A percentile compares a stretch with the other conserved stretches of the same genome.
Conservation (phyloP, 179 eudicot species). For the Patellifolia procumbens region DNA sequence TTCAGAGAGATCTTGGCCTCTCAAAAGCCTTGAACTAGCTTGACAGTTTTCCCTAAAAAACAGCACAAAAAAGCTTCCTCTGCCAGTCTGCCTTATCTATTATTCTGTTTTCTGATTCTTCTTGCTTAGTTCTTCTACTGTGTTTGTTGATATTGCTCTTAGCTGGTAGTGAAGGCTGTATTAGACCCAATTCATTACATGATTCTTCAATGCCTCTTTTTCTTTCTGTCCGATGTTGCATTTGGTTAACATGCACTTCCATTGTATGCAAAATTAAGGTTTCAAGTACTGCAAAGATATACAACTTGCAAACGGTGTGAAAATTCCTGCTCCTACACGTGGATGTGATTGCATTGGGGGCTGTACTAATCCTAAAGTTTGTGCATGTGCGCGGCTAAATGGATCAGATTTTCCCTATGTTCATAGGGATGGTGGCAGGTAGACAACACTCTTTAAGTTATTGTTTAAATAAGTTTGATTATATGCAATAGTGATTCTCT, state of each 20-base stretch:
- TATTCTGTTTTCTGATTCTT: no score
- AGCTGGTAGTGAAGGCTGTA: no score
- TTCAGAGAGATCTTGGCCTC: no score
- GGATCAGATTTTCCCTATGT: conserved; percentile 87
- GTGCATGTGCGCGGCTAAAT: conserved; percentile 79
- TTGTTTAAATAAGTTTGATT: background rate
- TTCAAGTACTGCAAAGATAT: conserved; percentile 49
- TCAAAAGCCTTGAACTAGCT: no score
- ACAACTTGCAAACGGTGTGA: conserved; percentile 47
- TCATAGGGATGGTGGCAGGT: conserved; percentile 85
- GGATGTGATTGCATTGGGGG: conserved; percentile 66
- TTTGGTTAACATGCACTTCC: background rate
- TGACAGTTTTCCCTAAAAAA: no score
- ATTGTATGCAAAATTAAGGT: conserved; percentile 36
- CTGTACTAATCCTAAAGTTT: conserved; percentile 58
- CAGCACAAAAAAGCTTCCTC: no score
- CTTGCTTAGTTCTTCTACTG: no score
- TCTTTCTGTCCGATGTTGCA: background rate
- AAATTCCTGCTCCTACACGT: conserved; percentile 46
- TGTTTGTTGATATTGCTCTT: no score
- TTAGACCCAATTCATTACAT: no score
- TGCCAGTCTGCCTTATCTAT: no score
- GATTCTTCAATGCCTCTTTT: background rate
- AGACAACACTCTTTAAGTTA: background rate
- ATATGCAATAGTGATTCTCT: background rate